phyloP scores from a whole-genome alignment of 352 stramenopile species.

The Globisporangium perplexum region DNA sequence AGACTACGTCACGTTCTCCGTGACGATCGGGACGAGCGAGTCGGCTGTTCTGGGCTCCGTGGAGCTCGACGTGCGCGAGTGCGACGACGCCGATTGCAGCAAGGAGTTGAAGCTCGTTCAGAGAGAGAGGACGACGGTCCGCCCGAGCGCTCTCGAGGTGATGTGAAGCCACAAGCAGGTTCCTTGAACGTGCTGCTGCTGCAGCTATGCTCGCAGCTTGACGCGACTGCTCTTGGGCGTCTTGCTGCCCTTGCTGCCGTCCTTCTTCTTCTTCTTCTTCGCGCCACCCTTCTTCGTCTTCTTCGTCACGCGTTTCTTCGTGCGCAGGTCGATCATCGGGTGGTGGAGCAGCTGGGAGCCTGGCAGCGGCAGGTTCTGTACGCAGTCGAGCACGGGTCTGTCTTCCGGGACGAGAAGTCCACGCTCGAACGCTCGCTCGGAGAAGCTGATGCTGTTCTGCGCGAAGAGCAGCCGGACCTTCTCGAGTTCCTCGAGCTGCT shows the following conservation, averaged over 20 bases:
- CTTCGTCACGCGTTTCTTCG: constrained; percentile 32
- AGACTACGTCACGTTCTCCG: constrained; percentile 57
- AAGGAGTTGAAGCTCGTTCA: constrained; percentile 14
- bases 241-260: constrained; percentile 21
- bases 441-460: constrained; percentile 39
- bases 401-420: constrained; percentile 63
- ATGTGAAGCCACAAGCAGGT: too few species aligned
- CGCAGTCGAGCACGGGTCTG: constrained; percentile 34
- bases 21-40: constrained; percentile 35
- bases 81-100: constrained; percentile 33
- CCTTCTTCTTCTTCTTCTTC: constrained; percentile 37
- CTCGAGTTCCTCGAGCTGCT: constrained; percentile 56
- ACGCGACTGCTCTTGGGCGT: constrained; percentile 12
- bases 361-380: constrained; percentile 42
- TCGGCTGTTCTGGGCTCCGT: constrained; percentile 47
- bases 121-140: not conserved
- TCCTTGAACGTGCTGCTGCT: too few species aligned
- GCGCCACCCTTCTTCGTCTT: constrained; percentile 32
- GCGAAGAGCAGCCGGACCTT: constrained; percentile 61
- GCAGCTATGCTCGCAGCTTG: constrained; percentile 7
- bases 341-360: constrained; percentile 41
- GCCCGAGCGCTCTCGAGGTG: not conserved
- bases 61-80: constrained; percentile 46
- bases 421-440: constrained; percentile 32
- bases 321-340: constrained; percentile 26